Evolutionary conservation across 352 stramenopile genomes (phyloP).

Genomic region (Phytophthora multivora): DNA sequence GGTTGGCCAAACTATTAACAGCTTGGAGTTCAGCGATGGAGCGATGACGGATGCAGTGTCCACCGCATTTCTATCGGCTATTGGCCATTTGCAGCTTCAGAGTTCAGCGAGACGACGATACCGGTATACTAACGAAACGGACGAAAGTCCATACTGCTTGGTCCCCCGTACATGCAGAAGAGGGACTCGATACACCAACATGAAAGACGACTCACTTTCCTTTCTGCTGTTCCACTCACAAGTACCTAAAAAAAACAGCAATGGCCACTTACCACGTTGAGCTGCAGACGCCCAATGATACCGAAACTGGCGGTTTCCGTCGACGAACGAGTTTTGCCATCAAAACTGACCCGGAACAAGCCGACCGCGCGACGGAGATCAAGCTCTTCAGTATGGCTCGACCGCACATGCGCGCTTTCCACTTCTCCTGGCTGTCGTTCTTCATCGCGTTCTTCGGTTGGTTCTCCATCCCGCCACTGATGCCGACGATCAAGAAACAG

Average conservation of each 20-base stretch:
- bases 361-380: conserved; percentile 33
- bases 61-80: background rate
- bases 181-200: too few species aligned
- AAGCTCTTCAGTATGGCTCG: conserved; percentile 30
- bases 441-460: conserved; percentile 95
- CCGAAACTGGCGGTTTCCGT: background rate
- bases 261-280: too few species aligned
- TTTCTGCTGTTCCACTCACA: too few species aligned
- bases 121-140: conserved; percentile 12
- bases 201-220: too few species aligned
- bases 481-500: conserved; percentile 33
- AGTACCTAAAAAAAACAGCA: too few species aligned
- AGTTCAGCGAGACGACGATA: background rate
- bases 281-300: too few species aligned
- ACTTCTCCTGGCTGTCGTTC: conserved; percentile 92
- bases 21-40: background rate
- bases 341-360: conserved; percentile 44
- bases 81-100: conserved; percentile 4
- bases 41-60: conserved; percentile 13
- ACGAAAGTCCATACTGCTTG: background rate
- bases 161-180: too few species aligned
- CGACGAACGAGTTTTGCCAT: conserved; percentile 25
- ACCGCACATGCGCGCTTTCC: conserved; percentile 73
- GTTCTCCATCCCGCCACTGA: conserved; percentile 80
- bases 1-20: background rate